Percentiles rank a stretch among this genome's conserved stretches.
Conservation (phyloP, 1,139 yeast genomes). For the Nakaseomyces nivariensis region DNA sequence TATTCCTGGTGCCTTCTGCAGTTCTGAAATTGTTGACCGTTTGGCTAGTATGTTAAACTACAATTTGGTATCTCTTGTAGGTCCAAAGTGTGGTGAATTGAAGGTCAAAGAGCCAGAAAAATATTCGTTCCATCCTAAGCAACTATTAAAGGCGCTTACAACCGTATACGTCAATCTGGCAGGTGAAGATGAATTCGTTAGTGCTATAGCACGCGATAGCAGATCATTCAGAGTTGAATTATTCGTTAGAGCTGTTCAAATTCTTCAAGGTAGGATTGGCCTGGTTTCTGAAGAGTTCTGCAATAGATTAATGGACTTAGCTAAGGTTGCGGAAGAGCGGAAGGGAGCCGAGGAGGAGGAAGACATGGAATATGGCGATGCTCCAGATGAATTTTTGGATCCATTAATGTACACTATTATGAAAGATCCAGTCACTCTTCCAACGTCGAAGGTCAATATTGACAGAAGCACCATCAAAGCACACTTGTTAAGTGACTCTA, state of each 20-base stretch:
- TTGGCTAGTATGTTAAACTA: slow-evolving; percentile 93
- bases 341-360: slow-evolving; percentile 63
- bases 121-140: slow-evolving; percentile 75
- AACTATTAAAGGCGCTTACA: slow-evolving; percentile 56
- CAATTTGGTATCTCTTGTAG: slow-evolving; percentile 81
- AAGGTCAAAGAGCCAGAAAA: slow-evolving; percentile 79
- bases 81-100: slow-evolving; percentile 84
- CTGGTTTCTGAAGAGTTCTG: slow-evolving; percentile 49
- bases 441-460: slow-evolving; percentile 71
- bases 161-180: slow-evolving; percentile 70
- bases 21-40: slow-evolving; percentile 86
- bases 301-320: slow-evolving; percentile 44
- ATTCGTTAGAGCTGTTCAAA: slow-evolving; percentile 61
- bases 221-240: slow-evolving; percentile 65
- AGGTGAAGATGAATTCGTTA: slow-evolving; percentile 50
- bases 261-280: slow-evolving; percentile 45
- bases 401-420: slow-evolving; percentile 92
- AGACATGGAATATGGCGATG: slow-evolving; percentile 80
- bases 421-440: slow-evolving; percentile 92
- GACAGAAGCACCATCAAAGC: slow-evolving; percentile 90
- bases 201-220: slow-evolving; percentile 82
- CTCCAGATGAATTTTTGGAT: slow-evolving; percentile 94
- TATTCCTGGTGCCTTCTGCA: slow-evolving; percentile 77
- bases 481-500: slow-evolving; percentile 85
- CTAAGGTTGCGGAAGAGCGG: slow-evolving; percentile 50